These are phyloP conservation scores for Paxillus involutus DNA, from an alignment of 768 basidiomycete genomes.

Conservation along the genomic window DNA sequence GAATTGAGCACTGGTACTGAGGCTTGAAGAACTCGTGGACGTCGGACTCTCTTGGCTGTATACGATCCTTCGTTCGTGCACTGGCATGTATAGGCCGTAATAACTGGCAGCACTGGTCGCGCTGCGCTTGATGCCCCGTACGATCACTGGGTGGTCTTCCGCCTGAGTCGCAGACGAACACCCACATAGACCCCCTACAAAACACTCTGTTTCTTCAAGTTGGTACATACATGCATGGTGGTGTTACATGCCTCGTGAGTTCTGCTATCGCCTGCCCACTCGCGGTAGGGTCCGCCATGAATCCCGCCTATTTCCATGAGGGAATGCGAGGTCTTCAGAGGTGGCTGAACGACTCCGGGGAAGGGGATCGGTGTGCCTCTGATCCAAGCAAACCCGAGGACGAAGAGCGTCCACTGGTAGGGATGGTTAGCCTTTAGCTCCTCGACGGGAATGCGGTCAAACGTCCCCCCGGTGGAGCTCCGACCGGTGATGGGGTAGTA, in stretches of 20 bases:
- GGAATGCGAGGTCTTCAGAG: neutral
- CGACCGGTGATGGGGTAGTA: constrained; percentile 23
- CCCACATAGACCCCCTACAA: too few species aligned
- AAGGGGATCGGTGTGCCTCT: constrained; percentile 11
- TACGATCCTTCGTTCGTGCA: too few species aligned
- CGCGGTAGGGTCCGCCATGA: constrained; percentile 25
- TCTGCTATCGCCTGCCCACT: constrained; percentile 25
- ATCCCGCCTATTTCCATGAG: constrained; percentile 25
- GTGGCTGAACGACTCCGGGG: constrained; percentile 14
- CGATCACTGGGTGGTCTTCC: too few species aligned
- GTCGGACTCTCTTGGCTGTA: too few species aligned
- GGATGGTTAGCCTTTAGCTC: constrained; percentile 16
- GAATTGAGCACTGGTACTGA: too few species aligned
- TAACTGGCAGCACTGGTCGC: too few species aligned
- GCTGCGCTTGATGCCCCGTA: too few species aligned
- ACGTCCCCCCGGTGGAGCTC: constrained; percentile 9
- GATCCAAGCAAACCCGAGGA: constrained; percentile 22
- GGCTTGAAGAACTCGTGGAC: too few species aligned
- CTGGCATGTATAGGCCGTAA: too few species aligned
- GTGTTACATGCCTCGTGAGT: neutral
- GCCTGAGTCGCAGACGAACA: too few species aligned
- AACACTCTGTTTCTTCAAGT: too few species aligned
- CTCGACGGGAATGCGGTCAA: constrained; percentile 24
- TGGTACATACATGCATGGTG: too few species aligned
- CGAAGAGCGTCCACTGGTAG: constrained; percentile 27